These are phyloP conservation scores for Clathrus columnatus DNA, from an alignment of 768 basidiomycete genomes.

Conservation along the genomic window DNA sequence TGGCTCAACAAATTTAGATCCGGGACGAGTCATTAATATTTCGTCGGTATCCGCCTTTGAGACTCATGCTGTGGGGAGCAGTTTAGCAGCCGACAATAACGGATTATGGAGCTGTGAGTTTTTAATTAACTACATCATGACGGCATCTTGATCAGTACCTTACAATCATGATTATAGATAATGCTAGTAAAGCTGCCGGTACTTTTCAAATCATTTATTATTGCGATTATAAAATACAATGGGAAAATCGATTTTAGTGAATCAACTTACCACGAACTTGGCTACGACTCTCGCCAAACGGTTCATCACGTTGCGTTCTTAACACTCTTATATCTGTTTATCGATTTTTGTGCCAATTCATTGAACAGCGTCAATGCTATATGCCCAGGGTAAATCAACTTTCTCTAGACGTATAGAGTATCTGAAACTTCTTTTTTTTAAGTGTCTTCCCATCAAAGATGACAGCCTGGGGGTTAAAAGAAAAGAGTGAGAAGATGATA, in stretches of 20 bases:
- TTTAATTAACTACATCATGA: neutral
- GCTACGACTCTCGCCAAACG: slow-evolving; percentile 53
- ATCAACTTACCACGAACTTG: slow-evolving; percentile 68
- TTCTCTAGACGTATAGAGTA: neutral
- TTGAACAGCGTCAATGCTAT: slow-evolving; percentile 68
- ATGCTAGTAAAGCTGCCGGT: slow-evolving; percentile 79
- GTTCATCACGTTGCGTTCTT: slow-evolving; percentile 46
- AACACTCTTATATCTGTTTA: neutral
- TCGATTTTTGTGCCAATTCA: slow-evolving; percentile 1
- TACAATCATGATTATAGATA: slow-evolving; percentile 55
- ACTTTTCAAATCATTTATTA: neutral
- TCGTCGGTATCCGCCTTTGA: slow-evolving; percentile 60
- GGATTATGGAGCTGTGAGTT: slow-evolving; percentile 77
- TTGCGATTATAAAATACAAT: neutral
- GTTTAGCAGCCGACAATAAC: slow-evolving; percentile 42
- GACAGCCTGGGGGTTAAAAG: slow-evolving; percentile 64
- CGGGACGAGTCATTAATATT: slow-evolving; percentile 74
- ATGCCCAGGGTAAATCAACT: slow-evolving; percentile 53
- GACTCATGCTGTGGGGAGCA: slow-evolving; percentile 38
- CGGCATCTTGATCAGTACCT: neutral
- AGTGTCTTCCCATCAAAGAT: slow-evolving; percentile 76
- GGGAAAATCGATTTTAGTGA: slow-evolving; percentile 34
- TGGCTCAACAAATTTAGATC: slow-evolving; percentile 51
- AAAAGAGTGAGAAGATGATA: slow-evolving; percentile 41
- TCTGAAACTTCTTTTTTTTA: neutral